A percentile compares a stretch with the other conserved stretches of the same genome.
Evolutionary conservation across 1,284 basidiomycete genomes (phyloP).

Genomic region (Sanghuangporus sanghuang): DNA sequence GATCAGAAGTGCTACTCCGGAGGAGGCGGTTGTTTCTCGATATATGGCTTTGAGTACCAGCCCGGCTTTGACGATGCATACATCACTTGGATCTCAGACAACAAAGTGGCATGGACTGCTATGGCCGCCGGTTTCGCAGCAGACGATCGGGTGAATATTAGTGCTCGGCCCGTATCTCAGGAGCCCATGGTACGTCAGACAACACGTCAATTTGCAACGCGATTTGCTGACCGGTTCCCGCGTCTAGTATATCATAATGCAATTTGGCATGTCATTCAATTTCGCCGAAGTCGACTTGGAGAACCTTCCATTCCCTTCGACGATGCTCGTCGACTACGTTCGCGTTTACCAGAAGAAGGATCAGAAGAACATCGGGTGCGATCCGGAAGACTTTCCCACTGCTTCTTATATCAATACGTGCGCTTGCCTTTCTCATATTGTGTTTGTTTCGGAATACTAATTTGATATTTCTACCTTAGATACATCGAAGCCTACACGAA

Average conservation of each 20-base stretch:
- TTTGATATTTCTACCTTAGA: slow-evolving; percentile 14
- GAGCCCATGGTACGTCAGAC: slow-evolving; percentile 50
- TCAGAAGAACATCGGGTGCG: slow-evolving; percentile 48
- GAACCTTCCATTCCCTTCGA: slow-evolving; percentile 32
- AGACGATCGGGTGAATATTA: slow-evolving; percentile 45
- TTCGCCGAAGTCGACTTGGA: slow-evolving; percentile 36
- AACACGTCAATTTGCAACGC: not conserved
- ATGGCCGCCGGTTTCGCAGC: slow-evolving; percentile 50
- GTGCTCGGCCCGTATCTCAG: slow-evolving; percentile 52
- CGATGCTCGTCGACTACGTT: slow-evolving; percentile 57
- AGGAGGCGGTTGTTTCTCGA: slow-evolving; percentile 40
- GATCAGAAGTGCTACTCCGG: slow-evolving; percentile 38
- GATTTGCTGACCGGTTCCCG: not conserved
- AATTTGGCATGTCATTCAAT: slow-evolving; percentile 41
- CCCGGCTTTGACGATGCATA: slow-evolving; percentile 34
- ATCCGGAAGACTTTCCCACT: slow-evolving; percentile 50
- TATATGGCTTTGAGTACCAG: slow-evolving; percentile 62
- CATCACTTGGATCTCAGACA: slow-evolving; percentile 6
- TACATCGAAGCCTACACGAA: slow-evolving; percentile 35
- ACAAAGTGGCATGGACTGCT: slow-evolving; percentile 48
- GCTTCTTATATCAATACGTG: slow-evolving; percentile 41
- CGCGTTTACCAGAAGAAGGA: slow-evolving; percentile 48
- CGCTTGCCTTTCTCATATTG: slow-evolving; percentile 18
- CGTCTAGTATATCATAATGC: slow-evolving; percentile 33
- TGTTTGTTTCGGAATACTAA: not conserved